Percentiles rank a stretch among this genome's conserved stretches.
Conservation (phyloP, 805 yeast species). For the Wickerhamiella vanderwaltii region DNA sequence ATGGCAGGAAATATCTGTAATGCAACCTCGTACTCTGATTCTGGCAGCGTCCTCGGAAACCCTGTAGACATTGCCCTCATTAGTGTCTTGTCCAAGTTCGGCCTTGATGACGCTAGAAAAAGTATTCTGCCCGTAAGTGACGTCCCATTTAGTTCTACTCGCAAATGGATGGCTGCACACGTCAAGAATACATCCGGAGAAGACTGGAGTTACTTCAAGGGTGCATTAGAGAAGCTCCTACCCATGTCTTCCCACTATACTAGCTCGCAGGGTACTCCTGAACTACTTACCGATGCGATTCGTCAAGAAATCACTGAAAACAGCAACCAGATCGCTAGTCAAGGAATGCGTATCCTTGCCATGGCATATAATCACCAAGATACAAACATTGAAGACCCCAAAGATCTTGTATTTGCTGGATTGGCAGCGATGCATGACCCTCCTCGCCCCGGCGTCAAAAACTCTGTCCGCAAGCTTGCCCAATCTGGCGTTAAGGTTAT, state of each 20-base stretch:
- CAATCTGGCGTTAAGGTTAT: slow-evolving; percentile 95
- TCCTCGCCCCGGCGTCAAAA: slow-evolving; percentile 77
- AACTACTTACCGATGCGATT: slow-evolving; percentile 43
- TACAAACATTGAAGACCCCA: slow-evolving; percentile 65
- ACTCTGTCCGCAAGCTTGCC: slow-evolving; percentile 61
- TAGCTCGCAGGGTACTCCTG: slow-evolving; percentile 42
- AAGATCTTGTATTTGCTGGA: slow-evolving; percentile 66
- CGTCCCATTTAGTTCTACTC: slow-evolving; percentile 68
- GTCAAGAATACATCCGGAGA: slow-evolving; percentile 46
- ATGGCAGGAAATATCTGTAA: slow-evolving; percentile 28
- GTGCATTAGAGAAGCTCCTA: slow-evolving; percentile 74
- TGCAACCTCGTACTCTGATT: slow-evolving; percentile 23
- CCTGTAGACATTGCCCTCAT: slow-evolving; percentile 90
- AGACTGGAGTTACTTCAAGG: slow-evolving; percentile 61
- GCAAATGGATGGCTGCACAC: slow-evolving; percentile 86
- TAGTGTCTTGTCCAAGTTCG: slow-evolving; percentile 60
- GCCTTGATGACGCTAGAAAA: slow-evolving; percentile 54
- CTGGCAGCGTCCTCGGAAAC: slow-evolving; percentile 41
- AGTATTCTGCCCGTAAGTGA: slow-evolving; percentile 51
- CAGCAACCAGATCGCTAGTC: slow-evolving; percentile 56
- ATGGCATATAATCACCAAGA: slow-evolving; percentile 69
- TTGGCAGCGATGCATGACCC: slow-evolving; percentile 95
- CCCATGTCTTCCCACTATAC: slow-evolving; percentile 49
- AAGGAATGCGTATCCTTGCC: slow-evolving; percentile 78
- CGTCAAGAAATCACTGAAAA: slow-evolving; percentile 37